Evolutionary conservation across 352 stramenopile species (phyloP).

Genomic region (Phytophthora ramorum): DNA sequence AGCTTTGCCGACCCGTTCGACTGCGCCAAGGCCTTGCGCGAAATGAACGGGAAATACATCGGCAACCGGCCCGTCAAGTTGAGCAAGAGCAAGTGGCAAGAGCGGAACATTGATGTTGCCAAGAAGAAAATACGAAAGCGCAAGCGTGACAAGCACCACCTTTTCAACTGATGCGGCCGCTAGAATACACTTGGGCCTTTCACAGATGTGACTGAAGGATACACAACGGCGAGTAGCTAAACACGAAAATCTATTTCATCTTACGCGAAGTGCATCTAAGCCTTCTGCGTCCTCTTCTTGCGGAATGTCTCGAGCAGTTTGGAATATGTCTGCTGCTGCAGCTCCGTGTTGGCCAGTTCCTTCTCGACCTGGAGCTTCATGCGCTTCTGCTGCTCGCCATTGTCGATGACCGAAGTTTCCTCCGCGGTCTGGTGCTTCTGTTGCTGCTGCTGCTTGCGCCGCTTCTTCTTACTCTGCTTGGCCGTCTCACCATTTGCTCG

Average conservation of each 20-base stretch:
- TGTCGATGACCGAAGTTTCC: constrained; percentile 27
- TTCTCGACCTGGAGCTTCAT: constrained; percentile 74
- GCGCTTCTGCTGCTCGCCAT: constrained; percentile 59
- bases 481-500: constrained; percentile 4
- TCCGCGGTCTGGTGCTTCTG: constrained; percentile 25
- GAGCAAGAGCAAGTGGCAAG: constrained; percentile 95
- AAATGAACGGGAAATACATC: constrained; percentile 98
- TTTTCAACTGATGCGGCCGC: constrained; percentile 59
- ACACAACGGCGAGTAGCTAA: constrained; percentile 2
- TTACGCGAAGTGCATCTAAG: constrained; percentile 15
- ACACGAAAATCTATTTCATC: constrained; percentile 51
- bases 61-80: constrained; percentile 95
- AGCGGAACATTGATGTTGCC: constrained; percentile 92
- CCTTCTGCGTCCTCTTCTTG: constrained; percentile 43
- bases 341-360: constrained; percentile 59
- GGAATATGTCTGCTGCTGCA: constrained; percentile 76
- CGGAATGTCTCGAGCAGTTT: constrained; percentile 73
- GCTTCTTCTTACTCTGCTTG: constrained; percentile 70
- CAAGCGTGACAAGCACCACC: constrained; percentile 76
- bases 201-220: not conserved
- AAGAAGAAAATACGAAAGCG: constrained; percentile 91
- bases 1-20: constrained; percentile 95
- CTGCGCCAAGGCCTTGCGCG: constrained; percentile 93
- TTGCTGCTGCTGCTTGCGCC: constrained; percentile 57
- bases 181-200: not conserved